Evolutionary conservation across 2,329 filamentous ascomycete genomes (phyloP).

Genomic region (Aspergillus ruber): DNA sequence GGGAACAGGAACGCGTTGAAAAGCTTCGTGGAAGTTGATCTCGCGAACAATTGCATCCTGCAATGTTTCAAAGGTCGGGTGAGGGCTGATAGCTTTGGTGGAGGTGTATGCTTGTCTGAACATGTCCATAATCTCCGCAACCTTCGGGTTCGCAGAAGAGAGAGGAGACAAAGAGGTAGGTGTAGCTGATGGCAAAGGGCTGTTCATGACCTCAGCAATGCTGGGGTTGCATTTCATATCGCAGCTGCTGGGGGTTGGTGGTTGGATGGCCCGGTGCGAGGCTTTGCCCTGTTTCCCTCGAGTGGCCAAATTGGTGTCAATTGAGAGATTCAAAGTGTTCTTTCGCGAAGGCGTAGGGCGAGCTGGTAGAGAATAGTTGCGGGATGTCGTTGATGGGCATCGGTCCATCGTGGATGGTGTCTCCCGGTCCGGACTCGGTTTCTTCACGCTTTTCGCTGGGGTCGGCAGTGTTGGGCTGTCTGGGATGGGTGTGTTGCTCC

Average conservation of each 20-base stretch:
- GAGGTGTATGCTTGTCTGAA: constrained; percentile 34
- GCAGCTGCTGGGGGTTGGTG: constrained; percentile 26
- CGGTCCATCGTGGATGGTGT: constrained; percentile 8
- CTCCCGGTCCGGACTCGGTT: constrained; percentile 3
- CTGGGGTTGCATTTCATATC: constrained; percentile 24
- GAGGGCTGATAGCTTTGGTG: constrained; percentile 19
- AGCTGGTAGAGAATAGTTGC: constrained; percentile 9
- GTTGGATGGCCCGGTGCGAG: constrained; percentile 29
- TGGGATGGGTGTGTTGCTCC: constrained; percentile 27
- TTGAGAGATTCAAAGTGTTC: constrained; percentile 36
- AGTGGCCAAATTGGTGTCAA: constrained; percentile 33
- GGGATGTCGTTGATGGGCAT: constrained; percentile 9
- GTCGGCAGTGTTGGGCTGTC: constrained; percentile 30
- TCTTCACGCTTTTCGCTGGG: constrained; percentile 5
- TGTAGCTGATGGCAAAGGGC: constrained; percentile 26
- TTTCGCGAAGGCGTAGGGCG: constrained; percentile 22
- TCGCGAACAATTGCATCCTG: constrained; percentile 40
- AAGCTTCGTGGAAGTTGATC: constrained; percentile 40
- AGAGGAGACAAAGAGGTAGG: constrained; percentile 18
- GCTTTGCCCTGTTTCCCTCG: constrained; percentile 27
- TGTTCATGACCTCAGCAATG: constrained; percentile 39
- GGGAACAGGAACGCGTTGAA: constrained; percentile 28
- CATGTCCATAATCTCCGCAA: constrained; percentile 37
- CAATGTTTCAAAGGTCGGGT: constrained; percentile 35
- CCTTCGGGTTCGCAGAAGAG: constrained; percentile 24